phyloP scores from a whole-genome alignment of 805 yeast genomes.

The fission yeast (Schizosaccharomyces pombe) region ASM294v3 CU329670.1:990001-990500 shows the following conservation, averaged over 20 bases:
- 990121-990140: too few species aligned
- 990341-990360: constrained; percentile 90
- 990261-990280: constrained; percentile 28
- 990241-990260: constrained; percentile 7
- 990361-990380: constrained; percentile 74
- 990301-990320: background rate
- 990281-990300: constrained; percentile 11
- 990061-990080: too few species aligned
- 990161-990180: too few species aligned
- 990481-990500: constrained; percentile 82
- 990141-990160: too few species aligned
- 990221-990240: background rate
- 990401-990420: constrained; percentile 64
- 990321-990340: constrained; percentile 38
- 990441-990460: background rate
- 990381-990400: constrained; percentile 84
- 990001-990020: too few species aligned
- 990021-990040: too few species aligned
- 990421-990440: background rate
- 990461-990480: constrained; percentile 29
- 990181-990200: too few species aligned
- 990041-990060: too few species aligned
- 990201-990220: too few species aligned
- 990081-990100: too few species aligned
- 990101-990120: too few species aligned